Percentiles rank a stretch among this genome's conserved stretches.
Evolutionary conservation across 768 basidiomycete genomes (phyloP).

Genomic region (Phlegmacium glaucopus): DNA sequence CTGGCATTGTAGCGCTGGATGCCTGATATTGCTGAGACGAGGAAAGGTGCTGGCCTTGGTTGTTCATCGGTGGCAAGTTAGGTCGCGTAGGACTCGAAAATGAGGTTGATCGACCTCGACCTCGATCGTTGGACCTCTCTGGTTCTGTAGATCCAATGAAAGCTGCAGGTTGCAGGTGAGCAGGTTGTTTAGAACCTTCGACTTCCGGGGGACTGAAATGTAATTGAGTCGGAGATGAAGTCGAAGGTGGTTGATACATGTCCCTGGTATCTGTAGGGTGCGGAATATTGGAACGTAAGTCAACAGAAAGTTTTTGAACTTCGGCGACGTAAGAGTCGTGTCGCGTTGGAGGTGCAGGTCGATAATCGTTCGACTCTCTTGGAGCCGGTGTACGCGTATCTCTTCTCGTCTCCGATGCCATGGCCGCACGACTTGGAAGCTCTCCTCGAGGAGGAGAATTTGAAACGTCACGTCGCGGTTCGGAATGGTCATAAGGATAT

Average conservation of each 20-base stretch:
- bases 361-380: slow-evolving; percentile 4
- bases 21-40: neutral
- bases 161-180: neutral
- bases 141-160: neutral
- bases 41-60: neutral
- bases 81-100: slow-evolving; percentile 12
- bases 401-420: slow-evolving; percentile 7
- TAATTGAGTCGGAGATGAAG: slow-evolving; percentile 16
- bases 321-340: slow-evolving; percentile 12
- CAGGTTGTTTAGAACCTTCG: neutral
- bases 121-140: slow-evolving; percentile 2
- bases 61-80: slow-evolving; percentile 2
- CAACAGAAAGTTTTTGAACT: slow-evolving; percentile 5
- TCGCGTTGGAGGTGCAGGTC: slow-evolving; percentile 8
- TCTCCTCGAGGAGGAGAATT: neutral
- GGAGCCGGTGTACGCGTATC: slow-evolving; percentile 11
- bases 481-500: neutral
- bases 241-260: slow-evolving; percentile 10
- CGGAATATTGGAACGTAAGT: slow-evolving; percentile 8
- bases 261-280: slow-evolving; percentile 4
- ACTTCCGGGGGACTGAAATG: slow-evolving; percentile 12
- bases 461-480: neutral
- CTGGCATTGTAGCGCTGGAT: neutral
- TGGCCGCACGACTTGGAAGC: slow-evolving; percentile 4
- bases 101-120: slow-evolving; percentile 16